Evolutionary conservation across 1,284 basidiomycete species (phyloP).

Genomic region (Irpex lacteus): DNA sequence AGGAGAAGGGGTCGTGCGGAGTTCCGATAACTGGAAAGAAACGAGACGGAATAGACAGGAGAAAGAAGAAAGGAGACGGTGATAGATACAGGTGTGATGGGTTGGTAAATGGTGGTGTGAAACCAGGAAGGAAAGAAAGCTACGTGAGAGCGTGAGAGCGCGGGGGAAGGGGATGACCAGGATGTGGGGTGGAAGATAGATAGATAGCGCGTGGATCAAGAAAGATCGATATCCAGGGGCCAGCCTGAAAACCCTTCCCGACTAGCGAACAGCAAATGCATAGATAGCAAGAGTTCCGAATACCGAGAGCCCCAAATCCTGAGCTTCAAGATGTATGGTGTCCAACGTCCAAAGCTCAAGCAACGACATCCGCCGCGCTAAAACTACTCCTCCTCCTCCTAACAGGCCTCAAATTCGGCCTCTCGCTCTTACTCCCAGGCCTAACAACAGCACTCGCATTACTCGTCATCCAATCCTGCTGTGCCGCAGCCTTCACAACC

Average conservation of each 20-base stretch:
- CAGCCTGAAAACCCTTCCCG: background rate
- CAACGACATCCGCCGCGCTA: slow-evolving; percentile 77
- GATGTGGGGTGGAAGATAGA: background rate
- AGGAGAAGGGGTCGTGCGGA: no score
- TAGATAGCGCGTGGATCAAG: background rate
- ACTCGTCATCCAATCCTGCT: slow-evolving; percentile 71
- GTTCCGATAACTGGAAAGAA: no score
- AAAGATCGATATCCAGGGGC: background rate
- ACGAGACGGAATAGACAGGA: no score
- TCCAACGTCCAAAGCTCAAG: slow-evolving; percentile 37
- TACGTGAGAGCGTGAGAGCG: background rate
- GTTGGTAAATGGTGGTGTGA: background rate
- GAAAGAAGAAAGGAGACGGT: no score
- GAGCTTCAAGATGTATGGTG: background rate
- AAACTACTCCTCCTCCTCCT: slow-evolving; percentile 78
- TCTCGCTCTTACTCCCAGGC: slow-evolving; percentile 62
- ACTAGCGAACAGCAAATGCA: background rate
- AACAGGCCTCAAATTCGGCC: slow-evolving; percentile 67
- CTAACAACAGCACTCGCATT: slow-evolving; percentile 66
- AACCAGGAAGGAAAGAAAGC: background rate
- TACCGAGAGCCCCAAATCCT: no score
- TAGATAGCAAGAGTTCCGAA: background rate
- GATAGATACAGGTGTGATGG: no score
- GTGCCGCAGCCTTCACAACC: slow-evolving; percentile 27
- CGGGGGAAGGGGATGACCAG: background rate